Percentiles rank a stretch among this genome's conserved stretches.
Evolutionary conservation across 352 stramenopile species (phyloP).

Genomic region (Phytophthora rubi): DNA sequence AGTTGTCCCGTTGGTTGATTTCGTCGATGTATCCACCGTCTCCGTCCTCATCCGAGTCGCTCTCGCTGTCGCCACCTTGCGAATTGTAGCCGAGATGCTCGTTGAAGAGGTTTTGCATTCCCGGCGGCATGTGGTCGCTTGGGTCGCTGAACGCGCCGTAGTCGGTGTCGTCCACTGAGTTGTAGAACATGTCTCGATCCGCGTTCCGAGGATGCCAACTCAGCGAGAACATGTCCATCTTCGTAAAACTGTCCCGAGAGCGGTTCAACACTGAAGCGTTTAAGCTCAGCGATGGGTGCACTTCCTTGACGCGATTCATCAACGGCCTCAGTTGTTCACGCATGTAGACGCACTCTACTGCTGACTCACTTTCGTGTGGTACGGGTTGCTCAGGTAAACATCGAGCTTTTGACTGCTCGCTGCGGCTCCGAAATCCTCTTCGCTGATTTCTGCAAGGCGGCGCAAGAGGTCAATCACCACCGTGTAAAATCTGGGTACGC

Average conservation of each 20-base stretch:
- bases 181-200: slow-evolving; percentile 15
- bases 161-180: slow-evolving; percentile 6
- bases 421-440: slow-evolving; percentile 17
- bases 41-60: background rate
- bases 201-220: slow-evolving; percentile 17
- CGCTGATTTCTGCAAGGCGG: slow-evolving; percentile 3
- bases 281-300: slow-evolving; percentile 10
- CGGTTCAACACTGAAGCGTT: slow-evolving; percentile 11
- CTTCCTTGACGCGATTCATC: slow-evolving; percentile 16
- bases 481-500: slow-evolving; percentile 17
- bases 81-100: slow-evolving; percentile 14
- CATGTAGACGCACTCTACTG: slow-evolving; percentile 20
- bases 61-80: background rate
- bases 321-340: slow-evolving; percentile 9
- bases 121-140: background rate
- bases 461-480: slow-evolving; percentile 14
- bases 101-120: slow-evolving; percentile 11
- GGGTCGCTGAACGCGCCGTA: slow-evolving; percentile 9
- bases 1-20: background rate
- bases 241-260: slow-evolving; percentile 15
- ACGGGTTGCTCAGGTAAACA: slow-evolving; percentile 22
- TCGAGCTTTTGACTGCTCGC: slow-evolving; percentile 4
- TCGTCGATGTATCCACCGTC: background rate
- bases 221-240: slow-evolving; percentile 17
- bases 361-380: slow-evolving; percentile 9